Base-by-base conservation (phyloP, 2,329 filamentous ascomycete genomes). In the Pyrenophora seminiperda region DNA sequence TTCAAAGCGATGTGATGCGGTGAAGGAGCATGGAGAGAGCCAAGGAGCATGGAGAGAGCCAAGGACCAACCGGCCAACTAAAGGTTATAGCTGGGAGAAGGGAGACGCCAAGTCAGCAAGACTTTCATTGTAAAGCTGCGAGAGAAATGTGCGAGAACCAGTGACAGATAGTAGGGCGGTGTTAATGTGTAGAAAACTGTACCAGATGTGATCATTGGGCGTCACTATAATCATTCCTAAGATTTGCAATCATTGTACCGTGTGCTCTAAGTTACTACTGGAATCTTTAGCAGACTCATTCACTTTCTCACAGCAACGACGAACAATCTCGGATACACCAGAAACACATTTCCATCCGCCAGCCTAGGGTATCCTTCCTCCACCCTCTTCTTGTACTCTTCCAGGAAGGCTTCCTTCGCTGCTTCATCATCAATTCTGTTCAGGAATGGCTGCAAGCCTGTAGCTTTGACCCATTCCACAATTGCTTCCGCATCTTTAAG, bases 391-490 rank as follows among this genome's bases (percentile, higher is more conserved):
- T 80, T 53, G 63, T 85, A 86, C 32, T 72, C 73, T 0, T 63
- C 45, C 43, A 83, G 50, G 56, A 79, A 85, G 1, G 39, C 73
- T 7, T 73, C 65, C 50, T 69, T 75, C 40, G 43, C 56, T 15
- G 20, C 58, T 24, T 79, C 73, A 2, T 70, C 66, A 1, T 68
- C 65, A 30, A 85, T 70, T 3, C 74, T 70, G 37, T 83, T 75
- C 45, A 85, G 43, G 57, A 76, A 86, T 0, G 83, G 83, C 56
- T 76, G 73, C 56, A 86, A 62, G 0, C 81, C 83, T 0, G 81
- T 83, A 0, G 81, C 79, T 55, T 78, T 80, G 3, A 85, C 79
- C 83, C 83, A 86, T 63, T 84, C 82, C 5, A 85, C 78, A 33
- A 86, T 79, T 1, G 74, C 78, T 10, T 66, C 54, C 15, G 80